Conservation (phyloP, 306 rosid species). For the Cyamopsis tetragonoloba region DNA sequence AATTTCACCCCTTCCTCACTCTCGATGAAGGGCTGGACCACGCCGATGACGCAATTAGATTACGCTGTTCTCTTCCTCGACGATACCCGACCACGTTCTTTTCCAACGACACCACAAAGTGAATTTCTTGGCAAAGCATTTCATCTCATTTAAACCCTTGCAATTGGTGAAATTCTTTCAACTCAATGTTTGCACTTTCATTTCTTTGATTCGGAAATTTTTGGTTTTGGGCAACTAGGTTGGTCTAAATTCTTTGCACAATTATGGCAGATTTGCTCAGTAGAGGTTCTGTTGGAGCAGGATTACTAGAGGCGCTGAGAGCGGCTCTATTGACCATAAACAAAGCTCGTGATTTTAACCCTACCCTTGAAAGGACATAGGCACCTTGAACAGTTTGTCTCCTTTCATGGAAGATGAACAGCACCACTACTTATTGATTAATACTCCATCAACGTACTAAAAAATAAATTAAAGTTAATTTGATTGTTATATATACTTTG, state of each 20-base stretch:
- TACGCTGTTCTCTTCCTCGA: too few relatives aligned
- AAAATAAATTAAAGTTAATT: too few relatives aligned
- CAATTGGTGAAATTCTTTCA: not conserved
- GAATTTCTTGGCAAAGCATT: too few relatives aligned
- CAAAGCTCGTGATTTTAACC: not conserved
- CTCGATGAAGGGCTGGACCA: too few relatives aligned
- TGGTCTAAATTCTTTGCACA: not conserved
- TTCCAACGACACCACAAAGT: too few relatives aligned
- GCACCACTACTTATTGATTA: too few relatives aligned
- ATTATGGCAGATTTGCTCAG: slow-evolving; percentile 2
- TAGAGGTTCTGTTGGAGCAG: slow-evolving; percentile 21
- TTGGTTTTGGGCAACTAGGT: not conserved
- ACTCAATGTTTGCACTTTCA: not conserved
- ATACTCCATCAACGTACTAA: too few relatives aligned
- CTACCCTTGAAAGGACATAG: not conserved
- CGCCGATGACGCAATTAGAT: too few relatives aligned
- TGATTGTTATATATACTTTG: too few relatives aligned
- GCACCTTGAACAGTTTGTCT: not conserved
- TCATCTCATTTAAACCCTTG: not conserved
- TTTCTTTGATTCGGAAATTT: not conserved
- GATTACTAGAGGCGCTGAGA: not conserved
- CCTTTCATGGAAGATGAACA: slow-evolving; percentile 13
- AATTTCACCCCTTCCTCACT: too few relatives aligned
- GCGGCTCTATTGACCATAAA: not conserved
- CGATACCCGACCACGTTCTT: too few relatives aligned